A percentile compares a stretch with the other conserved stretches of the same genome.
Evolutionary conservation across 305 asterid genomes (phyloP).

Genomic region (Fraxinus sp.): DNA sequence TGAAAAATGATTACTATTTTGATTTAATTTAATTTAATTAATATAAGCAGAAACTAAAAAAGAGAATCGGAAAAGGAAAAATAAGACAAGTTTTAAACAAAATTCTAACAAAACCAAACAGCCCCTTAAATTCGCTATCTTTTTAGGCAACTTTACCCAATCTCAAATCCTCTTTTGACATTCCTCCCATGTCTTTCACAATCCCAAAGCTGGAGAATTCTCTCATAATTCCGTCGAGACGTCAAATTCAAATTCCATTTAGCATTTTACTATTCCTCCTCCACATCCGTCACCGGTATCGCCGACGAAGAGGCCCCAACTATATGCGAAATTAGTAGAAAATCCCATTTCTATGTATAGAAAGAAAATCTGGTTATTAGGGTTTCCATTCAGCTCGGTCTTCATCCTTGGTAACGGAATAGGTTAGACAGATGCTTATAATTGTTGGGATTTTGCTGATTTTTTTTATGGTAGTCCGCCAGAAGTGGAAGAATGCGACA

Average conservation of each 20-base stretch:
- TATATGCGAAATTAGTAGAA: slow-evolving; percentile 2
- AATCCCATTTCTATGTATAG: slow-evolving; percentile 39
- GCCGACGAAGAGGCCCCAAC: slow-evolving; percentile 18
- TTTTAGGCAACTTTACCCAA: slow-evolving; percentile 1
- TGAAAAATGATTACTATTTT: neutral
- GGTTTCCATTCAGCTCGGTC: slow-evolving; percentile 37
- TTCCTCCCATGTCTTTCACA: slow-evolving; percentile 15
- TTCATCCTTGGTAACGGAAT: slow-evolving; percentile 36
- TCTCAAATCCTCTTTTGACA: slow-evolving; percentile 22
- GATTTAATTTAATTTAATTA: no score
- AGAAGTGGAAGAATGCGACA: slow-evolving; percentile 43
- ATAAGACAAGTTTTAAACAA: neutral
- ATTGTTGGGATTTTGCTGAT: slow-evolving; percentile 37
- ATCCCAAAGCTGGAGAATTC: slow-evolving; percentile 30
- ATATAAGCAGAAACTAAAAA: neutral
- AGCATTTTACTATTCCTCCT: slow-evolving; percentile 17
- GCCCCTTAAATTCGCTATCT: slow-evolving; percentile 24
- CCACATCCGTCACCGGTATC: slow-evolving; percentile 21
- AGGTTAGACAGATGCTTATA: slow-evolving; percentile 28
- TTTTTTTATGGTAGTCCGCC: slow-evolving; percentile 36
- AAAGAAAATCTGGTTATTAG: slow-evolving; percentile 35
- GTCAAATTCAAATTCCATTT: slow-evolving; percentile 24
- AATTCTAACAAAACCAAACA: slow-evolving; percentile 38
- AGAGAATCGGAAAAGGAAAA: neutral
- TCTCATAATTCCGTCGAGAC: slow-evolving; percentile 25